phyloP scores from a whole-genome alignment of 179 eudicot species.

The Spergularia azorica region DNA sequence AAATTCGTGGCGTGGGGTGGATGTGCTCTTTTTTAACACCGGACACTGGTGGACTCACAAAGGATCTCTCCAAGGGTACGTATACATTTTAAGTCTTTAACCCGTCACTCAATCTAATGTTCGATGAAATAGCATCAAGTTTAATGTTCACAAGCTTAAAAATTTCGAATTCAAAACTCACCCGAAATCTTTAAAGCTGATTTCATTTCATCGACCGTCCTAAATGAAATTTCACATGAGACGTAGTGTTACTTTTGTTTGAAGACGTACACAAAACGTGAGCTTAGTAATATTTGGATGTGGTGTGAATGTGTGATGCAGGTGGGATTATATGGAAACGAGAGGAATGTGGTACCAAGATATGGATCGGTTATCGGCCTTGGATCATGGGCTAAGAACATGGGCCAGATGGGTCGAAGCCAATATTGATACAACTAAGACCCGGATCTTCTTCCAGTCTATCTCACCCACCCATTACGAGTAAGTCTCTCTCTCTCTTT shows the following conservation, averaged over 20 bases:
- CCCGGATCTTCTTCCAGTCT: constrained; percentile 74
- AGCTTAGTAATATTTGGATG: too few relatives aligned
- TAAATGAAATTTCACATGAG: too few relatives aligned
- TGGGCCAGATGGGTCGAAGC: constrained; percentile 92
- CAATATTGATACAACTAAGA: constrained; percentile 47
- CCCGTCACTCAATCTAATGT: too few relatives aligned
- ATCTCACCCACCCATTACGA: constrained; percentile 91
- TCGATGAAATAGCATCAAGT: too few relatives aligned
- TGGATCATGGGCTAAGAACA: constrained; percentile 69
- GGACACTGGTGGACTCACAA: constrained; percentile 98
- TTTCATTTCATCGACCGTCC: too few relatives aligned
- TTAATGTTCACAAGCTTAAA: too few relatives aligned
- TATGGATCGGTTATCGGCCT: constrained; percentile 73
- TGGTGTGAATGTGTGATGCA: too few relatives aligned
- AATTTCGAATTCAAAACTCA: too few relatives aligned
- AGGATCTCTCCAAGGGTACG: constrained; percentile 89
- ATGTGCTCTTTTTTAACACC: constrained; percentile 79
- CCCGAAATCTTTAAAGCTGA: too few relatives aligned
- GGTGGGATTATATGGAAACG: constrained; percentile 93
- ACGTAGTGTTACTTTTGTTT: too few relatives aligned
- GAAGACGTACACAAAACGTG: too few relatives aligned
- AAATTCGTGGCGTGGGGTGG: constrained; percentile 68
- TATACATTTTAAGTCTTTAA: neutral
- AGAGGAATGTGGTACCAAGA: constrained; percentile 65
- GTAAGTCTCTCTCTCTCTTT: constrained; percentile 34